Evolutionary conservation across 108 stramenopile species (phyloP).

Genomic region (Cylindrotheca fusiformis): DNA sequence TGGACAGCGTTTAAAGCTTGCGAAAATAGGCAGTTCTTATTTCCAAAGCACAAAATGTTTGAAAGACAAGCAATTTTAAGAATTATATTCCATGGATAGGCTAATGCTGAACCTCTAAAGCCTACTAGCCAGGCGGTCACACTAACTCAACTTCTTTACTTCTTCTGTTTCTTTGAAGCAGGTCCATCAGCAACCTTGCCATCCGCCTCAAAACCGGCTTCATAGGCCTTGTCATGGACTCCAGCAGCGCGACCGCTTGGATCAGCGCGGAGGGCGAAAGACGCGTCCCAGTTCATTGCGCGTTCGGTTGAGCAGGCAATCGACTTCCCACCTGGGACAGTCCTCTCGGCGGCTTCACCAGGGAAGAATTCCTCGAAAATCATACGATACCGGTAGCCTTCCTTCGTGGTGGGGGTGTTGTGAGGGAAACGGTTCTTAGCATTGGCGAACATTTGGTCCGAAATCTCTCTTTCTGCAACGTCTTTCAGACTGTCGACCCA

Average conservation of each 20-base stretch:
- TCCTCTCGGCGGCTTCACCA: constrained; percentile 92
- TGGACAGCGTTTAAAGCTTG: too few relatives aligned
- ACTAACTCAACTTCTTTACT: too few relatives aligned
- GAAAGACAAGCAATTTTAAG: too few relatives aligned
- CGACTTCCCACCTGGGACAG: constrained; percentile 96
- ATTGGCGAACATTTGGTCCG: constrained; percentile 91
- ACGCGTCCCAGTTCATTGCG: constrained; percentile 95
- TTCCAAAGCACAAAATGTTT: too few relatives aligned
- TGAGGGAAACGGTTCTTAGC: constrained; percentile 93
- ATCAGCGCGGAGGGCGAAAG: constrained; percentile 84
- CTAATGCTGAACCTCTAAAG: too few relatives aligned
- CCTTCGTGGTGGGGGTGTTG: constrained; percentile 98
- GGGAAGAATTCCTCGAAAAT: constrained; percentile 98
- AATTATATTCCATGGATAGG: too few relatives aligned
- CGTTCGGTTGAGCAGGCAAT: constrained; percentile 98
- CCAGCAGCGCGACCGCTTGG: constrained; percentile 95
- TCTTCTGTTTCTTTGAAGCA: constrained; percentile 63
- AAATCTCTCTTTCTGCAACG: constrained; percentile 87
- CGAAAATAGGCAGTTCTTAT: too few relatives aligned
- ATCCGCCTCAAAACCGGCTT: constrained; percentile 81
- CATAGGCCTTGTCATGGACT: constrained; percentile 93
- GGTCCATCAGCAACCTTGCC: constrained; percentile 35
- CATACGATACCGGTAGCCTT: constrained; percentile 95
- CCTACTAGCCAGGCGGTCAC: too few relatives aligned
- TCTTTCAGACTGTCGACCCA: constrained; percentile 96